Evolutionary conservation across 2,329 filamentous ascomycete species (phyloP).

Genomic region (Ophiostoma ips): DNA sequence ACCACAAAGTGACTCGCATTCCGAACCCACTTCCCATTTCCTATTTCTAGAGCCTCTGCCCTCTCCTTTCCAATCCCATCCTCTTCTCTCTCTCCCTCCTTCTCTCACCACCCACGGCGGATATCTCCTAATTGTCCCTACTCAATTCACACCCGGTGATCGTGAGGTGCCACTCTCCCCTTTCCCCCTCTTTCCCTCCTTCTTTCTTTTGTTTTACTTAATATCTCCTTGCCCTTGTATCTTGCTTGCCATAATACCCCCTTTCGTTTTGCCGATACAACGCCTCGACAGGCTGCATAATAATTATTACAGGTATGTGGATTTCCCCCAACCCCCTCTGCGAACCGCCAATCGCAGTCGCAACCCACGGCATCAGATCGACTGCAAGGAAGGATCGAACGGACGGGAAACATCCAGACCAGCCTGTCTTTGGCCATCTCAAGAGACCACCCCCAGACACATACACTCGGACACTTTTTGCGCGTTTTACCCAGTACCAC

Average conservation of each 20-base stretch:
- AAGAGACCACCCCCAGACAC: too few relatives aligned
- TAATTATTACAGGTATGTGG: constrained; percentile 9
- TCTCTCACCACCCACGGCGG: constrained; percentile 36
- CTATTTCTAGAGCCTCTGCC: constrained; percentile 16
- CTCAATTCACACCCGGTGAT: constrained; percentile 23
- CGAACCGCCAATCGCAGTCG: background rate
- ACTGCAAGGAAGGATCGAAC: background rate
- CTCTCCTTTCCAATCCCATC: constrained; percentile 8
- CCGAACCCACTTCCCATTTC: constrained; percentile 12
- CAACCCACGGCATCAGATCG: background rate
- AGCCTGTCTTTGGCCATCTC: too few relatives aligned
- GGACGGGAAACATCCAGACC: background rate
- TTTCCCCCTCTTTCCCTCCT: constrained; percentile 3
- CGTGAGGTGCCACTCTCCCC: constrained; percentile 24
- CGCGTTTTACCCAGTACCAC: too few relatives aligned
- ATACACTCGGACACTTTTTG: too few relatives aligned
- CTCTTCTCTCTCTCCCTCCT: constrained; percentile 14
- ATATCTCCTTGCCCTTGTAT: background rate
- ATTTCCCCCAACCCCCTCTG: background rate
- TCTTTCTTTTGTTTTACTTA: constrained; percentile 4
- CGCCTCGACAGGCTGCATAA: constrained; percentile 1
- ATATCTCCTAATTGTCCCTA: constrained; percentile 20
- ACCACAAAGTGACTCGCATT: too few relatives aligned
- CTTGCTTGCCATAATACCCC: constrained; percentile 1
- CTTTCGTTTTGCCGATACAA: background rate